phyloP scores from a whole-genome alignment of 352 stramenopile species.

The Phytophthora pluvialis region DNA sequence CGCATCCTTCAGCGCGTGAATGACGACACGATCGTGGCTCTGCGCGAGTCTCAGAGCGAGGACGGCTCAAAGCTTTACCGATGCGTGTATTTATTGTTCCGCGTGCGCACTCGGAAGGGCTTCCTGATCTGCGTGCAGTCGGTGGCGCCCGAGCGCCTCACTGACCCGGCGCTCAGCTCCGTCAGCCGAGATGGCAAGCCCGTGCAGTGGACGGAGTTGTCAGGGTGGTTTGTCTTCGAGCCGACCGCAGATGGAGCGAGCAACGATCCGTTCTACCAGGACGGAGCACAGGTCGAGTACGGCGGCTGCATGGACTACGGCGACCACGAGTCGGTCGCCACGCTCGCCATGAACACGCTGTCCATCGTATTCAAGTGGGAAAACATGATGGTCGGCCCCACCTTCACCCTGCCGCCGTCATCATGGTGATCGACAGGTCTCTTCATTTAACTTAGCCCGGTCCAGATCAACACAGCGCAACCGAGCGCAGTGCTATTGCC shows the following conservation, averaged over 20 bases:
- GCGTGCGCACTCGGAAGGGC: constrained; percentile 64
- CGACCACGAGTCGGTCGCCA: constrained; percentile 49
- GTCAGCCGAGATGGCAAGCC: constrained; percentile 46
- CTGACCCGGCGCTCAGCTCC: constrained; percentile 22
- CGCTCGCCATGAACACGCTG: constrained; percentile 70
- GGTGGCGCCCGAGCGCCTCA: constrained; percentile 46
- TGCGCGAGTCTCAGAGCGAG: constrained; percentile 56
- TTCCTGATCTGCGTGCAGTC: constrained; percentile 74
- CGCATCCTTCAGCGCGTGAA: constrained; percentile 72
- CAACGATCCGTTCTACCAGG: constrained; percentile 38
- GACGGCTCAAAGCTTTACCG: constrained; percentile 60
- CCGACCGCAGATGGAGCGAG: constrained; percentile 26
- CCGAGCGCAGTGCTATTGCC: constrained; percentile 9
- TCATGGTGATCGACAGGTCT: constrained; percentile 21
- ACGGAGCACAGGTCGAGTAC: constrained; percentile 68
- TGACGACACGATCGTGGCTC: constrained; percentile 71
- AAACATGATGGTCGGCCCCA: constrained; percentile 59
- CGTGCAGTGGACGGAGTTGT: constrained; percentile 74
- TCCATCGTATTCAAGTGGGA: constrained; percentile 74
- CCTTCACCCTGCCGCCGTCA: constrained; percentile 57
- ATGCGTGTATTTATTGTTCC: constrained; percentile 76
- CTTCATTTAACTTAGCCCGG: constrained; percentile 27
- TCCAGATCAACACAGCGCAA: constrained; percentile 15
- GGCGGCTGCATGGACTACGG: constrained; percentile 69
- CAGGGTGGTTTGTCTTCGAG: constrained; percentile 76